phyloP scores from a whole-genome alignment of 164 flowering plant genomes.

The Macadamia tetraphylla region DNA sequence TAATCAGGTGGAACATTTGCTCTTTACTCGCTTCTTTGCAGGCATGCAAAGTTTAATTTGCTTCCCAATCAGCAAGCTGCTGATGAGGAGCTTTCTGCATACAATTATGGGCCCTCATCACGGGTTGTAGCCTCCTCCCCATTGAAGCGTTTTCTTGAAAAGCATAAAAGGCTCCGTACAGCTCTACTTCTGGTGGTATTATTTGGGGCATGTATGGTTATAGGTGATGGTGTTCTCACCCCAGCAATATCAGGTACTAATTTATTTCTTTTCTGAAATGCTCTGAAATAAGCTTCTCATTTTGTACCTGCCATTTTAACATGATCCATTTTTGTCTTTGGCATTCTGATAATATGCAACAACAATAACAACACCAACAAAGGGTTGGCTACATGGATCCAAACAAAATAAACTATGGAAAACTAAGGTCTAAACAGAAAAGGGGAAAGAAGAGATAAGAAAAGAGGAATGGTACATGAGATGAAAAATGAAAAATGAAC shows the following conservation, averaged over 20 bases:
- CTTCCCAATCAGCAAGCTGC: slow-evolving; percentile 92
- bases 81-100: slow-evolving; percentile 83
- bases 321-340: too few species aligned
- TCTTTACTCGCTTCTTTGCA: slow-evolving; percentile 83
- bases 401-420: too few species aligned
- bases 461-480: too few species aligned
- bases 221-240: slow-evolving; percentile 84
- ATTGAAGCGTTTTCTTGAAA: slow-evolving; percentile 65
- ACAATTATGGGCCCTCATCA: slow-evolving; percentile 56
- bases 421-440: too few species aligned
- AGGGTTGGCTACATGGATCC: too few species aligned
- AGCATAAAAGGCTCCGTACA: slow-evolving; percentile 53
- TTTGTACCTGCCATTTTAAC: neutral
- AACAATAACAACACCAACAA: too few species aligned
- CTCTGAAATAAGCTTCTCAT: neutral
- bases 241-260: slow-evolving; percentile 83
- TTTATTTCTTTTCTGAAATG: neutral
- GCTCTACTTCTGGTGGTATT: slow-evolving; percentile 59
- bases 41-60: slow-evolving; percentile 70
- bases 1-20: slow-evolving; percentile 87
- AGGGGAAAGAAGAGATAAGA: too few species aligned
- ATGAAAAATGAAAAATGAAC: too few species aligned
- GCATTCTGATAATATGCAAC: too few species aligned
- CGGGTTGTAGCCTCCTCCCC: slow-evolving; percentile 30
- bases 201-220: slow-evolving; percentile 81